A percentile compares a stretch with the other conserved stretches of the same genome.
phyloP scores from a whole-genome alignment of 345 rosid species.

The Gynandropsis gynandra region DNA sequence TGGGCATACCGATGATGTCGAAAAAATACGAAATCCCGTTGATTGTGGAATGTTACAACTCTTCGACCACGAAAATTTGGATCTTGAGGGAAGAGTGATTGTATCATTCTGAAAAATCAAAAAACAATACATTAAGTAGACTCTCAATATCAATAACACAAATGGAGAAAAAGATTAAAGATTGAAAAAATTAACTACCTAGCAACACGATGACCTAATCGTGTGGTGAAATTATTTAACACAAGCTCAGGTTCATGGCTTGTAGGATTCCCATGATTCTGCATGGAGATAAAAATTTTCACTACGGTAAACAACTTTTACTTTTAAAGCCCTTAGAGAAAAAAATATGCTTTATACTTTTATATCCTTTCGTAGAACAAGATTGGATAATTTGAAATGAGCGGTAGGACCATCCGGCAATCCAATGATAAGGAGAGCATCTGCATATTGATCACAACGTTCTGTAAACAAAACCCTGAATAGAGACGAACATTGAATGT shows the following conservation, averaged over 20 bases:
- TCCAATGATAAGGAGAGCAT: slow-evolving; percentile 72
- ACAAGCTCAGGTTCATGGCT: slow-evolving; percentile 83
- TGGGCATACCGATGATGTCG: slow-evolving; percentile 75
- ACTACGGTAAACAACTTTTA: too few species aligned
- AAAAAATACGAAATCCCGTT: slow-evolving; percentile 88
- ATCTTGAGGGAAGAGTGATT: slow-evolving; percentile 77
- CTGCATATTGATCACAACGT: slow-evolving; percentile 28
- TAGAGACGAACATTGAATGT: not conserved
- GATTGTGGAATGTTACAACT: slow-evolving; percentile 94
- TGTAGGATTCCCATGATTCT: slow-evolving; percentile 97
- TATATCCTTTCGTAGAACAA: slow-evolving; percentile 77
- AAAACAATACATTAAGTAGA: not conserved
- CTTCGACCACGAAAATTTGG: slow-evolving; percentile 82
- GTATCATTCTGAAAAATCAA: slow-evolving; percentile 46
- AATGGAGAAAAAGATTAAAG: not conserved
- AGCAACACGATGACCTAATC: slow-evolving; percentile 86
- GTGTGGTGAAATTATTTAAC: slow-evolving; percentile 78
- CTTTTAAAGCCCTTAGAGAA: too few species aligned
- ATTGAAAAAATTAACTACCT: slow-evolving; percentile 37
- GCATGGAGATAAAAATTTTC: not conserved
- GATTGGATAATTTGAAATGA: slow-evolving; percentile 80
- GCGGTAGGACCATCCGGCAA: slow-evolving; percentile 97
- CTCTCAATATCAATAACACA: not conserved
- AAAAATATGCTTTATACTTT: slow-evolving; percentile 40
- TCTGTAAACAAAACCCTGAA: not conserved